phyloP scores from a whole-genome alignment of 2,329 filamentous ascomycete genomes.

The Clarireedia sp. region DNA sequence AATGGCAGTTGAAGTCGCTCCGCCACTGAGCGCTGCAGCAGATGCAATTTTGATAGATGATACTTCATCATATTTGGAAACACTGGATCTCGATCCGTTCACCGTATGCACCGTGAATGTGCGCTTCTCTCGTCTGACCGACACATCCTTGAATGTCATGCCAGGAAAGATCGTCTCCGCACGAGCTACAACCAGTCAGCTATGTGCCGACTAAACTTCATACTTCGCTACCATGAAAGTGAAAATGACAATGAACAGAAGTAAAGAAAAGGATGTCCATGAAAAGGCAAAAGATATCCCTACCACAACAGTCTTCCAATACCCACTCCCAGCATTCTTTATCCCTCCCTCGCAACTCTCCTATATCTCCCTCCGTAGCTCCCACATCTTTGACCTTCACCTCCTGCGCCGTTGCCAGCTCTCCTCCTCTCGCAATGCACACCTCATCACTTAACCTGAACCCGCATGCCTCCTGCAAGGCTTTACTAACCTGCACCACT shows the following conservation, averaged over 20 bases:
- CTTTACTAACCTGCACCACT: conserved; percentile 64
- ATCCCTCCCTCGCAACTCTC: conserved; percentile 31
- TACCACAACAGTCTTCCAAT: conserved; percentile 35
- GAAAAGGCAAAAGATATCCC: conserved; percentile 11
- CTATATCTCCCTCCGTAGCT: conserved; percentile 26
- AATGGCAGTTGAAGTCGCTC: conserved; percentile 3
- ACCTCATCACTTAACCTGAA: conserved; percentile 67
- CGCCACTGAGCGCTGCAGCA: conserved; percentile 4
- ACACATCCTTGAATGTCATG: conserved; percentile 59
- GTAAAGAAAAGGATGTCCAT: background rate
- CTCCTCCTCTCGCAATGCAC: conserved; percentile 45
- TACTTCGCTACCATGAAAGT: too few species aligned
- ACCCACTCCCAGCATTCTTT: conserved; percentile 40
- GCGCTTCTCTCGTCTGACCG: conserved; percentile 47
- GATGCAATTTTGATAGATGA: conserved; percentile 22
- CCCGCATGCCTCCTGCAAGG: conserved; percentile 63
- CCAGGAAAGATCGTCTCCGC: conserved; percentile 64
- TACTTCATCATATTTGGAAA: conserved; percentile 21
- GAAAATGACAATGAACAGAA: background rate
- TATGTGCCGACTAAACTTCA: background rate
- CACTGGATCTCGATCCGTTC: conserved; percentile 35
- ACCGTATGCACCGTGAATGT: conserved; percentile 56
- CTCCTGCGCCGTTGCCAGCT: conserved; percentile 46
- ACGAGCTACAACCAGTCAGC: conserved; percentile 36
- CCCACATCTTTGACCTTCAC: conserved; percentile 54